Evolutionary conservation across 169 alveolate genomes (phyloP).

Genomic region (Perkinsus chesapeaki): DNA sequence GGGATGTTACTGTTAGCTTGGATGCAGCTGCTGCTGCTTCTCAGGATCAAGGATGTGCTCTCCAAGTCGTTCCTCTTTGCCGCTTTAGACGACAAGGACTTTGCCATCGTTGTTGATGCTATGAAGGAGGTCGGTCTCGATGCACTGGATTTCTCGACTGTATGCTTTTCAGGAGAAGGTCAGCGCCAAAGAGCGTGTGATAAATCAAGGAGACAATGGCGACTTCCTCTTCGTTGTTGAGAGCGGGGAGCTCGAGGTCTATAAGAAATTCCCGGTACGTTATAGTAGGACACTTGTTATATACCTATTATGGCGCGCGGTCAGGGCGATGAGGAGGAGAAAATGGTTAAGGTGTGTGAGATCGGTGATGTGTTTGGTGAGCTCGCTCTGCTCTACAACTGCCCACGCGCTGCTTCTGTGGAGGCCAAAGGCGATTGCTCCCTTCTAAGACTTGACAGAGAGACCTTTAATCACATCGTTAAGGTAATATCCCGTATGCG

Average conservation of each 20-base stretch:
- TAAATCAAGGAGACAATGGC: slow-evolving; percentile 87
- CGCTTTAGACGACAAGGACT: slow-evolving; percentile 64
- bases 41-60: slow-evolving; percentile 38
- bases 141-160: not conserved
- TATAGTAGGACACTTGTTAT: not conserved
- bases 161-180: not conserved
- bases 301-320: not conserved
- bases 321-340: slow-evolving; percentile 53
- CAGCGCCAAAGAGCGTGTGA: slow-evolving; percentile 25
- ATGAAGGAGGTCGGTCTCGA: slow-evolving; percentile 58
- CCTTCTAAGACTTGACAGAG: slow-evolving; percentile 77
- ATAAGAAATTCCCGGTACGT: slow-evolving; percentile 35
- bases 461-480: slow-evolving; percentile 78
- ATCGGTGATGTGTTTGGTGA: slow-evolving; percentile 89
- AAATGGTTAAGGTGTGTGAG: slow-evolving; percentile 35
- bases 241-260: slow-evolving; percentile 71
- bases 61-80: slow-evolving; percentile 68
- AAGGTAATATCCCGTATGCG: slow-evolving; percentile 47
- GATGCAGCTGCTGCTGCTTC: not conserved
- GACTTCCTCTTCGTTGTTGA: slow-evolving; percentile 81
- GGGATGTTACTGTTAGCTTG: not conserved
- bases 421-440: slow-evolving; percentile 58
- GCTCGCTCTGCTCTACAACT: slow-evolving; percentile 81
- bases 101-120: slow-evolving; percentile 71
- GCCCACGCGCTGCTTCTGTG: slow-evolving; percentile 87